Percentiles rank a stretch among this genome's conserved stretches.
Evolutionary conservation across 495 filamentous ascomycete genomes (phyloP).

Genomic region (Annulohypoxylon stygium): DNA sequence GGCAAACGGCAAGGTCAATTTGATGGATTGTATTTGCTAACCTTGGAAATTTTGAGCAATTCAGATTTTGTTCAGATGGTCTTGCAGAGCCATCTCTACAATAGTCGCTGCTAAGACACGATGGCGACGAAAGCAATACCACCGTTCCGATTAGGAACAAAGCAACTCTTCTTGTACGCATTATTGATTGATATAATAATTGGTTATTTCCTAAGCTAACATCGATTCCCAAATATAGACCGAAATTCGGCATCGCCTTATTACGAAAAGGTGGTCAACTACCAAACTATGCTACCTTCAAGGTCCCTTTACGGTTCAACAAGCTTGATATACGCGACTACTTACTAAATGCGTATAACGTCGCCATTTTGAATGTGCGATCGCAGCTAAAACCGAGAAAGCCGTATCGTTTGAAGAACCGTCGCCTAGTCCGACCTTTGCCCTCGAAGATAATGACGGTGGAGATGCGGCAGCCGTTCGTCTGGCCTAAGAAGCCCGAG

Average conservation of each 20-base stretch:
- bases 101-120: conserved; percentile 32
- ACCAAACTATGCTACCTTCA: conserved; percentile 83
- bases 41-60: conserved; percentile 22
- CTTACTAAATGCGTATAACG: conserved; percentile 79
- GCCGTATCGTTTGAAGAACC: conserved; percentile 63
- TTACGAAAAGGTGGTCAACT: conserved; percentile 77
- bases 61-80: conserved; percentile 10
- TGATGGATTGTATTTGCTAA: conserved; percentile 1
- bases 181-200: not conserved
- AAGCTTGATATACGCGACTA: conserved; percentile 94
- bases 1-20: not conserved
- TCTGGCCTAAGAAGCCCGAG: conserved; percentile 77
- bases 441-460: conserved; percentile 91
- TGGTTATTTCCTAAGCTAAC: conserved; percentile 14
- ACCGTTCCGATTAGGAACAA: conserved; percentile 61
- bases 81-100: not conserved
- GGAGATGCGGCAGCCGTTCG: conserved; percentile 84
- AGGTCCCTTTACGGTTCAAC: conserved; percentile 87
- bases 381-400: conserved; percentile 81
- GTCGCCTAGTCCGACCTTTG: conserved; percentile 68
- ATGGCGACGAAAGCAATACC: conserved; percentile 28
- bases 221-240: conserved; percentile 62
- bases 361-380: conserved; percentile 75
- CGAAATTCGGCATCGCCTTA: conserved; percentile 81
- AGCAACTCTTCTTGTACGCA: conserved; percentile 78